Conservation (phyloP, 2,329 filamentous ascomycete genomes). For the Botrytis byssoidea region DNA sequence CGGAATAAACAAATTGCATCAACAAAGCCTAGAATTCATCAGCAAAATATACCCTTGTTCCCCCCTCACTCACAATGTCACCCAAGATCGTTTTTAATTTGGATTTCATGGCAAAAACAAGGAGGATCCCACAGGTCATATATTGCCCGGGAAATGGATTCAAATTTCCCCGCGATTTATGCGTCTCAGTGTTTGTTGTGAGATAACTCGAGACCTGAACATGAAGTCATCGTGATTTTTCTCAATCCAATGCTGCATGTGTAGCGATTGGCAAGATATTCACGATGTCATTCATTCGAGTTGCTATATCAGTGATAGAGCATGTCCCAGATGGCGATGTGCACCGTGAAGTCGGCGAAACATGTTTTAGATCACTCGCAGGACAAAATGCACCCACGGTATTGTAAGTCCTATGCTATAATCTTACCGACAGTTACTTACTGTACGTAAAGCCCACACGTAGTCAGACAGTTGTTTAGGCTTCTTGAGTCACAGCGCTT, state of each 20-base stretch:
- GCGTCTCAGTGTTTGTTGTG: background rate
- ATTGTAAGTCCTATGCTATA: background rate
- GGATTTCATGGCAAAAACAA: background rate
- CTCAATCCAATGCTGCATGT: background rate
- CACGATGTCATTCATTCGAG: background rate
- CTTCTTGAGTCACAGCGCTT: background rate
- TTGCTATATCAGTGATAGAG: background rate
- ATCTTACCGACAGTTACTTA: background rate
- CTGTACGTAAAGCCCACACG: background rate
- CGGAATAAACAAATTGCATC: background rate
- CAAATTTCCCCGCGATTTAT: slow-evolving; percentile 2
- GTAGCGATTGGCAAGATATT: background rate
- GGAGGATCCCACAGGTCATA: slow-evolving; percentile 5
- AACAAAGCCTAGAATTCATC: background rate
- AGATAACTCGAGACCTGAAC: background rate
- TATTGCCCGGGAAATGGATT: background rate
- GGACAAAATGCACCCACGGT: background rate
- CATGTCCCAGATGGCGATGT: background rate
- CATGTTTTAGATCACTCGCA: slow-evolving; percentile 3
- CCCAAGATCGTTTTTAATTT: background rate
- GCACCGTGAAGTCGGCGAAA: background rate
- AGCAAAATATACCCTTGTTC: background rate
- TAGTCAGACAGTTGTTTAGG: background rate
- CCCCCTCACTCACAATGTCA: background rate
- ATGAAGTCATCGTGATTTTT: background rate